phyloP scores from a whole-genome alignment of 1,284 basidiomycete genomes.

The Xanthoconium separans region DNA sequence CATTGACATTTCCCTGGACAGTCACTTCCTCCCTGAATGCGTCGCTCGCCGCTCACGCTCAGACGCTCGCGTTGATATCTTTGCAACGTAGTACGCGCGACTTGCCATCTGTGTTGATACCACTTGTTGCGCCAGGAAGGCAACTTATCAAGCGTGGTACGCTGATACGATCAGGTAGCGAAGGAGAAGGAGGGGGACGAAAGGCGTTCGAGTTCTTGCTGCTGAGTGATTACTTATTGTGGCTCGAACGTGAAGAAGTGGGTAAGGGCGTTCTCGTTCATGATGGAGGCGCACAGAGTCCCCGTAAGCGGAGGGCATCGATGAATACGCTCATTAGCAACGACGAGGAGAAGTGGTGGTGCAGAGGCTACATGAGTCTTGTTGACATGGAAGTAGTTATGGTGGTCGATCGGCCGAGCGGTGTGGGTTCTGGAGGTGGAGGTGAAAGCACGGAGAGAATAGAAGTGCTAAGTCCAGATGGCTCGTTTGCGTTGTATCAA shows the following conservation, averaged over 20 bases:
- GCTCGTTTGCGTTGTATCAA: constrained; percentile 75
- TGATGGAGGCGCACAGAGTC: constrained; percentile 19
- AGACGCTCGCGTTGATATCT: constrained; percentile 70
- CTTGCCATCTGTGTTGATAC: constrained; percentile 58
- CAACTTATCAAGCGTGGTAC: constrained; percentile 67
- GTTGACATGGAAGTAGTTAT: constrained; percentile 75
- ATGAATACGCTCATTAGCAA: constrained; percentile 16
- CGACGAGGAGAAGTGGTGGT: constrained; percentile 60
- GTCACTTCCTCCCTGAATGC: constrained; percentile 78
- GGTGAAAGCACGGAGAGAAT: constrained; percentile 47
- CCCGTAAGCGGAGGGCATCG: constrained; percentile 24
- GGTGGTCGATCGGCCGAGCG: constrained; percentile 42
- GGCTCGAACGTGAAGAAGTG: constrained; percentile 56
- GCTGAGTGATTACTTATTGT: constrained; percentile 79
- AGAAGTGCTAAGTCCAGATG: constrained; percentile 73
- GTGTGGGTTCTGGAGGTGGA: constrained; percentile 5
- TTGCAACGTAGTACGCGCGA: constrained; percentile 74
- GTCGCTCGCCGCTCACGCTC: constrained; percentile 73
- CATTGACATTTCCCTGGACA: constrained; percentile 29
- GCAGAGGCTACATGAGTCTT: constrained; percentile 65
- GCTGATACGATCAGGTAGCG: constrained; percentile 39
- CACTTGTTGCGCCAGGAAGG: constrained; percentile 76
- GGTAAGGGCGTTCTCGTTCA: constrained; percentile 13
- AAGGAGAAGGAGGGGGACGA: constrained; percentile 24
- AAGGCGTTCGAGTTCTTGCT: constrained; percentile 66